phyloP scores from a whole-genome alignment of 345 rosid species.

The Corchorus capsularis region DNA sequence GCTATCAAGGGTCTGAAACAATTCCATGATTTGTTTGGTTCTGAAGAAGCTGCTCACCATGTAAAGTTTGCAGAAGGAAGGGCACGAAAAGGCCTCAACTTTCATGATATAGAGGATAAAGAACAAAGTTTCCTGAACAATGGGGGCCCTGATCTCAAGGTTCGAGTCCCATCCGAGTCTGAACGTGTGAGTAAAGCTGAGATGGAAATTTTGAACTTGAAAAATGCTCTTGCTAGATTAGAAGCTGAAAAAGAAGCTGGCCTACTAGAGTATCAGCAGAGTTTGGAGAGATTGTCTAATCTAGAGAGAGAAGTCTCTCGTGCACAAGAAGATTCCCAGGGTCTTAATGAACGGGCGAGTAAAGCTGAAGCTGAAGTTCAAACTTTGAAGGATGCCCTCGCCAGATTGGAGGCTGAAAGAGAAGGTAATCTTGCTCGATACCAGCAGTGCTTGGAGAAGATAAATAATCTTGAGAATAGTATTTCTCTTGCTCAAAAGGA shows the following conservation, averaged over 20 bases:
- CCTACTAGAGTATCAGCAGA: constrained; percentile 65
- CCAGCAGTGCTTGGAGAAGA: constrained; percentile 72
- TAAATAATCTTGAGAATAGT: constrained; percentile 55
- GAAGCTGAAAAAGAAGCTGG: constrained; percentile 91
- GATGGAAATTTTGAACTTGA: constrained; percentile 68
- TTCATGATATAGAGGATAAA: constrained; percentile 57
- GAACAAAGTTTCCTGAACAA: constrained; percentile 30
- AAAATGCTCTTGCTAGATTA: constrained; percentile 76
- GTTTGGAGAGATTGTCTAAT: constrained; percentile 68
- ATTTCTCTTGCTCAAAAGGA: constrained; percentile 55
- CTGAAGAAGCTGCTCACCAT: constrained; percentile 36
- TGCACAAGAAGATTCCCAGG: constrained; percentile 68
- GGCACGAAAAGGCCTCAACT: constrained; percentile 77
- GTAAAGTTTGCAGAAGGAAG: constrained; percentile 48
- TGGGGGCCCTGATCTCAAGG: constrained; percentile 39
- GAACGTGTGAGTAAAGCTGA: constrained; percentile 71
- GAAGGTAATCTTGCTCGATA: constrained; percentile 62
- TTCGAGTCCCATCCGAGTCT: constrained; percentile 49
- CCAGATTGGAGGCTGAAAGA: constrained; percentile 62
- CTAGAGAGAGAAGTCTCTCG: constrained; percentile 71
- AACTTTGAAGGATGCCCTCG: constrained; percentile 62
- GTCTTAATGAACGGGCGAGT: constrained; percentile 62
- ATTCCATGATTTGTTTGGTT: constrained; percentile 45
- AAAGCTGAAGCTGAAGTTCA: constrained; percentile 80
- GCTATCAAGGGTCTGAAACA: constrained; percentile 61